Percentiles rank a stretch among this genome's conserved stretches.
Conservation (phyloP, 257 asterid genomes). For the Leptodermis oblonga region DNA sequence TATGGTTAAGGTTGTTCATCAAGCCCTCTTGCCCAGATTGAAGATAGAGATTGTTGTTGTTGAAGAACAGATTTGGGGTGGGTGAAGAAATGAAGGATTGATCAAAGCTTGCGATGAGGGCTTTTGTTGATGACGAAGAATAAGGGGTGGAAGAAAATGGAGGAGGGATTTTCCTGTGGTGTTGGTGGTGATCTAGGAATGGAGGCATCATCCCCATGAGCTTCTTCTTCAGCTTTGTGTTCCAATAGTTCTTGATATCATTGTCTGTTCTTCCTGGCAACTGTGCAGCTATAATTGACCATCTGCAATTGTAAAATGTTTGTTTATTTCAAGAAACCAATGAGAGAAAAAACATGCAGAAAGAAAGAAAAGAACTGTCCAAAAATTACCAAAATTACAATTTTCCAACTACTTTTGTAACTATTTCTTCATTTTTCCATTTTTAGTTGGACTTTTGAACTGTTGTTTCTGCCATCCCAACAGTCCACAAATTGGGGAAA, state of each 20-base stretch:
- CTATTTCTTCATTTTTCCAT: conserved; percentile 5
- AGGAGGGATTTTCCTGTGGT: conserved; percentile 22
- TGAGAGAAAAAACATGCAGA: conserved; percentile 44
- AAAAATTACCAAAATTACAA: conserved; percentile 19
- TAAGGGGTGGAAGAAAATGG: conserved; percentile 23
- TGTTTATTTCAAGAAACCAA: too few species aligned
- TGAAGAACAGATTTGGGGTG: conserved; percentile 19
- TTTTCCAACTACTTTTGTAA: conserved; percentile 6
- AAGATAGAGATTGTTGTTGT: conserved; percentile 17
- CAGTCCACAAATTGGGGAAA: conserved; percentile 13
- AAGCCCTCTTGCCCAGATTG: conserved; percentile 36
- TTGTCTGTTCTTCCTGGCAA: conserved; percentile 81
- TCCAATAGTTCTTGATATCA: conserved; percentile 87
- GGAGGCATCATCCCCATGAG: conserved; percentile 49
- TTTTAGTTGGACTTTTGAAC: conserved; percentile 18
- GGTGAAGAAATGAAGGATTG: conserved; percentile 26
- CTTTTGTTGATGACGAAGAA: conserved; percentile 24
- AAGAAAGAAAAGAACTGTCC: conserved; percentile 25
- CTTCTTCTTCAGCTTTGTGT: conserved; percentile 84
- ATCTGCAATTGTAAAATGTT: conserved; percentile 26
- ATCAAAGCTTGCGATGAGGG: conserved; percentile 18
- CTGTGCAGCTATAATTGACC: conserved; percentile 80
- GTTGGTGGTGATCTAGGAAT: conserved; percentile 29
- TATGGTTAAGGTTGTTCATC: conserved; percentile 9
- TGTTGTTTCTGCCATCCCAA: conserved; percentile 11